Conservation (phyloP, 1,139 yeast genomes). For the Pichia inconspicua region DNA sequence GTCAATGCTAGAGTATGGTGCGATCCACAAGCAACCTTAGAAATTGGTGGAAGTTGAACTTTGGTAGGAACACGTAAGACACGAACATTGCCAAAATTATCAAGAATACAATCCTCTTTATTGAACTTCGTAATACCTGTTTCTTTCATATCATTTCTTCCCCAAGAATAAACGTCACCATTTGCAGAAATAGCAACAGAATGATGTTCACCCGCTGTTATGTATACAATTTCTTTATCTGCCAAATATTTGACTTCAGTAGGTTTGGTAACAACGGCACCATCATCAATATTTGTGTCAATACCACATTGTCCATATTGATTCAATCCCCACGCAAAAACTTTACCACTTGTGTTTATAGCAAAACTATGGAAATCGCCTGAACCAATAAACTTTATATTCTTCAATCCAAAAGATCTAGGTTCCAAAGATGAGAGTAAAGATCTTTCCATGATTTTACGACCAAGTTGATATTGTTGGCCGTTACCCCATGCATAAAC, state of each 20-base stretch:
- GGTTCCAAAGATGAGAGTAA: slow-evolving; percentile 64
- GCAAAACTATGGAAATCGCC: slow-evolving; percentile 98
- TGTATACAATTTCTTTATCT: slow-evolving; percentile 47
- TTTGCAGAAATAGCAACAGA: slow-evolving; percentile 62
- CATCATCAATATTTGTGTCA: slow-evolving; percentile 67
- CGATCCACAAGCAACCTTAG: slow-evolving; percentile 71
- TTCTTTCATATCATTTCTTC: slow-evolving; percentile 90
- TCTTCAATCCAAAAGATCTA: slow-evolving; percentile 68
- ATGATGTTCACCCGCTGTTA: slow-evolving; percentile 95
- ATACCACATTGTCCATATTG: slow-evolving; percentile 92
- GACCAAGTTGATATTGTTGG: slow-evolving; percentile 84
- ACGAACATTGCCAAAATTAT: slow-evolving; percentile 73
- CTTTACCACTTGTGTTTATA: slow-evolving; percentile 60
- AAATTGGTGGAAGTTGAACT: slow-evolving; percentile 53
- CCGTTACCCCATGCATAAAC: slow-evolving; percentile 98
- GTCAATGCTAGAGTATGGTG: slow-evolving; percentile 89
- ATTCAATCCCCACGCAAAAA: slow-evolving; percentile 89
- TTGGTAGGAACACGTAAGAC: slow-evolving; percentile 83
- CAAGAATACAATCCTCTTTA: slow-evolving; percentile 48
- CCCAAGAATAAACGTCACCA: slow-evolving; percentile 78
- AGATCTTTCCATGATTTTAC: slow-evolving; percentile 72
- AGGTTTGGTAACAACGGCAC: slow-evolving; percentile 72
- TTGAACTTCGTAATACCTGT: slow-evolving; percentile 69
- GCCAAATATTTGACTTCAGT: slow-evolving; percentile 56
- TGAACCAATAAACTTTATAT: slow-evolving; percentile 72